Base-by-base conservation (phyloP, 257 asterid genomes). In the Ballota nigra region DNA sequence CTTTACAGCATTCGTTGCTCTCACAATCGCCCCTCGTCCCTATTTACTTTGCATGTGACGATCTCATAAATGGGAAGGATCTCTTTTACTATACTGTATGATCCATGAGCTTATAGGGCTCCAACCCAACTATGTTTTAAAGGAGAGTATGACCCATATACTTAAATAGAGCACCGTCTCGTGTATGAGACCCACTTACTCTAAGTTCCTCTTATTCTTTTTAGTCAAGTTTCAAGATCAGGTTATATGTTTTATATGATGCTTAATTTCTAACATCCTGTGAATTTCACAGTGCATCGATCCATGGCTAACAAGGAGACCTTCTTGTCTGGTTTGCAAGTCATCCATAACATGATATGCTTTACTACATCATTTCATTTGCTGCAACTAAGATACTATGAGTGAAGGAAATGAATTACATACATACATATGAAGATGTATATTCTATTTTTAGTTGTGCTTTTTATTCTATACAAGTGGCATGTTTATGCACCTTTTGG, bases 261-360 rank as follows among this genome's bases (percentile, higher is more conserved):
- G 45, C 12, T 22, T n/a, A 53, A 2, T n/a, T 0, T 47, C 16
- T 55, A 49, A 57, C 60, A 10, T 68, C 15, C 6, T 71, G 28
- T 24, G 28, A 43, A 69, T 55, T 63, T 65, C 34, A 49, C 95
- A 93, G 98, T 93, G 98, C 75, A 94, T 94, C 11, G 97, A 94
- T 84, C 92, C 92, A 23, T 94, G 98, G 98, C 88, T 94, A 82
- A 86, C 83, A 82, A 87, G 97, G 81, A 86, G 68, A 80, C 81
- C 89, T 22, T 84, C 88, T 22, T 94, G 98, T 66, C 98, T 97
- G 2, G 79, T 91, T 63, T 94, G 98, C 96, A 94, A 93, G 83
- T 86, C 86, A 24, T 86, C 96, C 49, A 69, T 94, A 64, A 80
- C 95, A 4, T 91, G 86, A 84, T 52, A 8, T 10, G 20, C 52